These are phyloP conservation scores for Candida dajiaensis DNA, from an alignment of 805 yeast species.

Conservation along the genomic window DNA sequence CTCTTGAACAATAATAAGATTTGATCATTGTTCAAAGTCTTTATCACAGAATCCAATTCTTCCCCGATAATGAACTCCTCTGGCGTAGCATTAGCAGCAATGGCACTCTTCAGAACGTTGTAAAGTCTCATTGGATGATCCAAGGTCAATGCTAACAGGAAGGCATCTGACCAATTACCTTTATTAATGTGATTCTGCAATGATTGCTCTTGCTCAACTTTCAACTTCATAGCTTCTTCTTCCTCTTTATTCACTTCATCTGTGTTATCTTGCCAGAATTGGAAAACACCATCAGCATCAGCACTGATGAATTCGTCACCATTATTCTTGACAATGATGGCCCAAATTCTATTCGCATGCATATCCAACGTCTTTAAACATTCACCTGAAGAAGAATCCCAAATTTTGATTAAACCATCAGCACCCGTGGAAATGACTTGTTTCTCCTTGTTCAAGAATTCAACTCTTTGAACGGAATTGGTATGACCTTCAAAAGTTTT, in stretches of 20 bases:
- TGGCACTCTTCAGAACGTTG: constrained; percentile 62
- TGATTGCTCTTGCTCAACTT: constrained; percentile 85
- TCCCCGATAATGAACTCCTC: constrained; percentile 31
- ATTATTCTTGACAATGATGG: constrained; percentile 59
- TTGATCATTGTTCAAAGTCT: constrained; percentile 52
- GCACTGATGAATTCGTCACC: constrained; percentile 75
- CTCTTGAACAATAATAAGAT: constrained; percentile 59
- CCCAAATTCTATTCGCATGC: constrained; percentile 95
- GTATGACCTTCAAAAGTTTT: constrained; percentile 93
- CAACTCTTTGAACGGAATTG: constrained; percentile 81
- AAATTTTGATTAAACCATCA: constrained; percentile 87
- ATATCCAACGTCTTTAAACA: constrained; percentile 82
- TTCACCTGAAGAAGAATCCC: constrained; percentile 80
- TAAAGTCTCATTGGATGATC: constrained; percentile 89
- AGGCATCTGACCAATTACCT: constrained; percentile 85
- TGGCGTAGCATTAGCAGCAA: constrained; percentile 29
- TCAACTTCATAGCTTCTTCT: constrained; percentile 42
- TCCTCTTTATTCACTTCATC: constrained; percentile 57
- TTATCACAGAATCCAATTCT: constrained; percentile 61
- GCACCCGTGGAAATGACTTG: constrained; percentile 80
- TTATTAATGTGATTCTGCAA: constrained; percentile 65
- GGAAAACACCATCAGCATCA: constrained; percentile 91
- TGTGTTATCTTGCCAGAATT: constrained; percentile 85
- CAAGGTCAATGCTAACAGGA: constrained; percentile 74
- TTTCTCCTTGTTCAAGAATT: constrained; percentile 58